Evolutionary conservation across 1,284 basidiomycete species (phyloP).

Genomic region (Kalmanozyma brasiliensis): DNA sequence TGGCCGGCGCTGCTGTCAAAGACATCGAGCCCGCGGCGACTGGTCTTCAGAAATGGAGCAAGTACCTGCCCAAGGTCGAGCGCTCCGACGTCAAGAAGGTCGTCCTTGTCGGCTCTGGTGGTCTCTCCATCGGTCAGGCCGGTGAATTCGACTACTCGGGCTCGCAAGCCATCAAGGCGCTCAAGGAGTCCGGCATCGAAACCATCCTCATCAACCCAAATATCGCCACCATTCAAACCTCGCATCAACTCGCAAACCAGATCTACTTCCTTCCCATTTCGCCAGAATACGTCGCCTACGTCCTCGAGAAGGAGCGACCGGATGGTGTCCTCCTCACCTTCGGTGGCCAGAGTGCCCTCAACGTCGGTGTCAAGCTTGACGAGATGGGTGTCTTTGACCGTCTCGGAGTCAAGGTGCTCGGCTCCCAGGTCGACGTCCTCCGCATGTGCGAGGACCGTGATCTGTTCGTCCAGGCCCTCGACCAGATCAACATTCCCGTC

Average conservation of each 20-base stretch:
- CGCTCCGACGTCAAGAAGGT: slow-evolving; percentile 89
- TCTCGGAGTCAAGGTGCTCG: slow-evolving; percentile 91
- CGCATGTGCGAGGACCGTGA: slow-evolving; percentile 84
- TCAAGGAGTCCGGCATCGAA: slow-evolving; percentile 92
- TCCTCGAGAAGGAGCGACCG: slow-evolving; percentile 96
- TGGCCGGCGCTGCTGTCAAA: slow-evolving; percentile 46
- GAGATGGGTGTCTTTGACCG: slow-evolving; percentile 97
- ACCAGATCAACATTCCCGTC: slow-evolving; percentile 97
- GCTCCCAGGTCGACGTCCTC: slow-evolving; percentile 90
- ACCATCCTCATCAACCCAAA: slow-evolving; percentile 77
- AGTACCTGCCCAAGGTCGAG: slow-evolving; percentile 62
- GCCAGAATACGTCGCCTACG: slow-evolving; percentile 96
- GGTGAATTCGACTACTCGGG: slow-evolving; percentile 99
- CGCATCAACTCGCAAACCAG: slow-evolving; percentile 92
- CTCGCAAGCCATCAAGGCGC: slow-evolving; percentile 98
- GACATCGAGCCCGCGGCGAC: slow-evolving; percentile 57
- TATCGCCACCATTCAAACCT: slow-evolving; percentile 70
- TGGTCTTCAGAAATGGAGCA: slow-evolving; percentile 61
- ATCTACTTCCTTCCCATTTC: slow-evolving; percentile 99
- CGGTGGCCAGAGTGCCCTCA: slow-evolving; percentile 96
- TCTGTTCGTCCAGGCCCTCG: slow-evolving; percentile 94
- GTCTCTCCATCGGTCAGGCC: slow-evolving; percentile 96
- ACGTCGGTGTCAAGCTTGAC: slow-evolving; percentile 97
- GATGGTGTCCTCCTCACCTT: slow-evolving; percentile 98
- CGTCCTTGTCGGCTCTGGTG: slow-evolving; percentile 94